phyloP scores from a whole-genome alignment of 2,329 filamentous ascomycete genomes.

The Gaeumannomyces sp. region DNA sequence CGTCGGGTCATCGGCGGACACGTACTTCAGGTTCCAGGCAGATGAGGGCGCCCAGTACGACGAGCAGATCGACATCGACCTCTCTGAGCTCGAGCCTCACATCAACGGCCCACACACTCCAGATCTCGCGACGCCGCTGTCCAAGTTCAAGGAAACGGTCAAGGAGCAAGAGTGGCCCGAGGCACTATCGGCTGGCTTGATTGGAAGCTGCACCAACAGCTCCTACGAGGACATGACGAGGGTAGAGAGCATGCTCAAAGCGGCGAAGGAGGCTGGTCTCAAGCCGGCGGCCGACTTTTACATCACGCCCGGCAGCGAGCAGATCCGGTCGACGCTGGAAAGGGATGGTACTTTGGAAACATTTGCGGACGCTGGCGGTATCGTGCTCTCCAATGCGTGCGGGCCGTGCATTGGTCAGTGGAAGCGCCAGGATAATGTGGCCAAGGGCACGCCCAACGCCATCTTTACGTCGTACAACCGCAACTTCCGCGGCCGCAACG shows the following conservation, averaged over 20 bases:
- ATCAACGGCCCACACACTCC: constrained; percentile 97
- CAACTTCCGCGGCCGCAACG: constrained; percentile 95
- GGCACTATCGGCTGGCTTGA: constrained; percentile 85
- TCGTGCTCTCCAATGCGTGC: constrained; percentile 90
- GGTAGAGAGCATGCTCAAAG: constrained; percentile 85
- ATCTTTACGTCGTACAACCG: constrained; percentile 98
- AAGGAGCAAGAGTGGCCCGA: constrained; percentile 83
- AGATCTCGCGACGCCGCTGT: constrained; percentile 87
- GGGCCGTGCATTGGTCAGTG: constrained; percentile 93
- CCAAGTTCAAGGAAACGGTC: constrained; percentile 79
- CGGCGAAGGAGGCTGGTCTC: constrained; percentile 82
- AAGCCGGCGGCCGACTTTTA: constrained; percentile 89
- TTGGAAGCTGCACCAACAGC: constrained; percentile 97
- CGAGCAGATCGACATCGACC: constrained; percentile 81
- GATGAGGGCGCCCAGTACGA: constrained; percentile 84
- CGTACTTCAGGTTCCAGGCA: constrained; percentile 61
- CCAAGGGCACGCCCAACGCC: constrained; percentile 83
- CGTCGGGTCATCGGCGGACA: constrained; percentile 37
- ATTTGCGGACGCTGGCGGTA: constrained; percentile 79
- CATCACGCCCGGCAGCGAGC: constrained; percentile 92
- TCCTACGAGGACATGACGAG: constrained; percentile 99
- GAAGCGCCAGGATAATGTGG: constrained; percentile 80
- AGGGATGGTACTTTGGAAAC: constrained; percentile 81
- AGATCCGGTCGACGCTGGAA: constrained; percentile 90
- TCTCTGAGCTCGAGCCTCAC: constrained; percentile 85